phyloP scores from a whole-genome alignment of 2,329 filamentous ascomycete species.

The Onygenales sp. region DNA sequence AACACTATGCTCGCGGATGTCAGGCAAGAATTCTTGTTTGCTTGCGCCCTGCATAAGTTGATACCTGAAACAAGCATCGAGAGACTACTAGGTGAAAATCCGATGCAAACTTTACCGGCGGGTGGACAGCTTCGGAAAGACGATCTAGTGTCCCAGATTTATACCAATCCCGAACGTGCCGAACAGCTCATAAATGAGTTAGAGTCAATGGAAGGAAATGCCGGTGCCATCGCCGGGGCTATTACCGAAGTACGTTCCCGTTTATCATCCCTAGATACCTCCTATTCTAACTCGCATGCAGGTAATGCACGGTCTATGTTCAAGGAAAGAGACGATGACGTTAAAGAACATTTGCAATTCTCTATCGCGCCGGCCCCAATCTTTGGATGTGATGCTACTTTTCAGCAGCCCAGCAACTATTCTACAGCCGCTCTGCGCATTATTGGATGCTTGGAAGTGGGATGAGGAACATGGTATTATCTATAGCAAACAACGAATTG shows the following conservation, averaged over 20 bases:
- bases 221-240: conserved; percentile 72
- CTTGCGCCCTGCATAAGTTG: conserved; percentile 81
- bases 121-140: conserved; percentile 70
- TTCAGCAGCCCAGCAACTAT: conserved; percentile 49
- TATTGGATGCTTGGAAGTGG: conserved; percentile 55
- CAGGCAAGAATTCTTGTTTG: conserved; percentile 75
- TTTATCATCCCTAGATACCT: conserved; percentile 3
- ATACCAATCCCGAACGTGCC: conserved; percentile 63
- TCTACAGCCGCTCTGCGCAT: conserved; percentile 47
- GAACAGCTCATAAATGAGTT: conserved; percentile 71
- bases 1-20: conserved; percentile 56
- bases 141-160: conserved; percentile 66
- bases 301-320: conserved; percentile 48
- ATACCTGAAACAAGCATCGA: conserved; percentile 70
- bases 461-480: conserved; percentile 50
- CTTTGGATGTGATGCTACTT: conserved; percentile 50
- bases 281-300: conserved; percentile 11
- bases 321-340: conserved; percentile 53
- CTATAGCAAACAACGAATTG: background rate
- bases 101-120: conserved; percentile 66
- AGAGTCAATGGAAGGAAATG: conserved; percentile 85
- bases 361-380: conserved; percentile 45
- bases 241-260: conserved; percentile 52
- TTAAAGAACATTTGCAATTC: conserved; percentile 52
- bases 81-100: conserved; percentile 71